Percentiles rank a stretch among this genome's conserved stretches.
phyloP scores from a whole-genome alignment of 139 green algal species.

The Coelastrella sp. region DNA sequence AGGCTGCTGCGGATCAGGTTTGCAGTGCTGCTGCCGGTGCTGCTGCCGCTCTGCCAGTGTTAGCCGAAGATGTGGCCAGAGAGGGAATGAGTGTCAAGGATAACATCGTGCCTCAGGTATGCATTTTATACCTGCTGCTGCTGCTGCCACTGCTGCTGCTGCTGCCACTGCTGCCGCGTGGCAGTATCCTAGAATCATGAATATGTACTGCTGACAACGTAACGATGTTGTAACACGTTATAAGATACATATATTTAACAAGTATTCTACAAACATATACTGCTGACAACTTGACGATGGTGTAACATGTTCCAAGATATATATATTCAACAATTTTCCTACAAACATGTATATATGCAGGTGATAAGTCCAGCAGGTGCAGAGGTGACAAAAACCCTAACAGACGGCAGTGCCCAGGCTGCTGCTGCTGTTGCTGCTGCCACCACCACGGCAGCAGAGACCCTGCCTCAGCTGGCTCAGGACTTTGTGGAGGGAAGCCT shows the following conservation, averaged over 20 bases:
- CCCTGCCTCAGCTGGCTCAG: background rate
- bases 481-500: slow-evolving; percentile 4
- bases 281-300: too few species aligned
- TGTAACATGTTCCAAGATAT: too few species aligned
- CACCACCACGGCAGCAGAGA: background rate
- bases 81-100: background rate
- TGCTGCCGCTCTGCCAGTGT: background rate
- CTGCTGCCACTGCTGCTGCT: too few species aligned
- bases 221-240: too few species aligned
- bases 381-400: background rate
- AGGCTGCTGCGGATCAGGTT: background rate
- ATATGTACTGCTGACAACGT: too few species aligned
- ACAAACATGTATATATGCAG: background rate
- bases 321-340: background rate
- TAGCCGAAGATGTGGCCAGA: background rate
- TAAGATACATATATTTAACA: too few species aligned
- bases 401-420: background rate
- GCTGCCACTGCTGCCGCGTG: too few species aligned
- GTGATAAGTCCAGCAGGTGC: slow-evolving; percentile 9
- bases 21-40: background rate
- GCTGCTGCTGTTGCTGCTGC: slow-evolving; percentile 24
- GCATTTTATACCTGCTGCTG: too few species aligned
- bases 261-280: too few species aligned
- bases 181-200: too few species aligned
- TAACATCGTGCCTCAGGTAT: background rate